Evolutionary conservation across 108 stramenopile genomes (phyloP).

Genomic region (Cyclotella kingstonii): DNA sequence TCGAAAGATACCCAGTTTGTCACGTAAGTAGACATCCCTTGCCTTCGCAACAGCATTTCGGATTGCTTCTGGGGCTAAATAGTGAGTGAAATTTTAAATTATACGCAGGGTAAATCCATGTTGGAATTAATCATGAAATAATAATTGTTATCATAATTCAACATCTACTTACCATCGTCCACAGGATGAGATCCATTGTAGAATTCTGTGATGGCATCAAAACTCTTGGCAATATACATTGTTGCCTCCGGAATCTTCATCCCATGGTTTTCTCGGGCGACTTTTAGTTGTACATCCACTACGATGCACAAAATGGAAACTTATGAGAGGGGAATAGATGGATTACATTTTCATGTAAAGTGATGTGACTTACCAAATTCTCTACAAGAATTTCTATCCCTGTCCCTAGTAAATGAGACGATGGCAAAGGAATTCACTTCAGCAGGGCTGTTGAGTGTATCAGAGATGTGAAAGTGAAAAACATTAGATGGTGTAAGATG

Average conservation of each 20-base stretch:
- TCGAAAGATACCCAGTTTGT: conserved; percentile 3
- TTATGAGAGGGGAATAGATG: neutral
- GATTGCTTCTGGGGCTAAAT: conserved; percentile 8
- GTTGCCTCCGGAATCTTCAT: conserved; percentile 19
- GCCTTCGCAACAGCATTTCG: conserved; percentile 10
- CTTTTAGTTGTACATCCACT: conserved; percentile 3
- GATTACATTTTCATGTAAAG: neutral
- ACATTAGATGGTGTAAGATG: neutral
- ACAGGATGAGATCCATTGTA: conserved; percentile 3
- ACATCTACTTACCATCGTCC: conserved; percentile 9
- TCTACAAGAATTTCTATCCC: neutral
- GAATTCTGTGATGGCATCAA: conserved; percentile 9
- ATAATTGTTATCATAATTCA: no score
- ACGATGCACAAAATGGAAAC: neutral
- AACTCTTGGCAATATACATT: conserved; percentile 3
- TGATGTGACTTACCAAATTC: conserved; percentile 1
- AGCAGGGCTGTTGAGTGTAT: conserved; percentile 5
- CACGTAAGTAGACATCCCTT: conserved; percentile 9
- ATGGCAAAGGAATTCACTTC: conserved; percentile 20
- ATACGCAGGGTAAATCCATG: no score
- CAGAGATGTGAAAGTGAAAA: neutral
- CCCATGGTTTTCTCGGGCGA: conserved; percentile 10
- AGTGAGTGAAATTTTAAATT: neutral
- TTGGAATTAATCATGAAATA: no score
- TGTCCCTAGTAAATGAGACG: conserved; percentile 1